A percentile compares a stretch with the other conserved stretches of the same genome.
These are phyloP conservation scores for Stenogyne calaminthoides DNA, from an alignment of 305 asterid genomes.

Conservation along the genomic window DNA sequence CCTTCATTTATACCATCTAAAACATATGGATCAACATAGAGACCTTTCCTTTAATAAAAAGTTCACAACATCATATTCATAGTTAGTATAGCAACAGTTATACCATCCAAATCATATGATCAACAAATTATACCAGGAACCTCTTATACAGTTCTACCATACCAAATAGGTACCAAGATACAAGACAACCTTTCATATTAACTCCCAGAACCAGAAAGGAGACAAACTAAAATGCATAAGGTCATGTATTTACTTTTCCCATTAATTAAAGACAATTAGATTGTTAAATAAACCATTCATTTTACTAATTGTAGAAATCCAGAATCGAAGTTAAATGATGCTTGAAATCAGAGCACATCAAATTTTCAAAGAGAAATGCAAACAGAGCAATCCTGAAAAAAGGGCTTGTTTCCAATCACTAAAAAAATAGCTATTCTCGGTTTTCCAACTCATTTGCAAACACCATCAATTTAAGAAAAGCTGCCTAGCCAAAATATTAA, in stretches of 20 bases:
- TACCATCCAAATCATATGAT: no score
- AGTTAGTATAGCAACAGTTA: no score
- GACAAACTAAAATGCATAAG: background rate
- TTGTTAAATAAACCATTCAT: background rate
- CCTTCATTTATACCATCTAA: no score
- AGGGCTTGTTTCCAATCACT: no score
- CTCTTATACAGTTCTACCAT: background rate
- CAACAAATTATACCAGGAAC: no score
- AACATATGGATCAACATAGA: no score
- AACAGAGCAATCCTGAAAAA: no score
- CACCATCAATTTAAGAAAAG: background rate
- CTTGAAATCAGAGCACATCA: background rate
- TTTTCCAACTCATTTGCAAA: background rate
- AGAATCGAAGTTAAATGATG: background rate
- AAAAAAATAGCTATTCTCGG: no score
- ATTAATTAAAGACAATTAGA: background rate
- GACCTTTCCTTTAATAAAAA: no score
- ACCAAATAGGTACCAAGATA: no score
- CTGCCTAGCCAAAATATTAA: background rate
- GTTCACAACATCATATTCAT: no score
- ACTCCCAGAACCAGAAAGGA: background rate
- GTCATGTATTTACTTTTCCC: background rate
- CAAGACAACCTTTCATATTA: background rate
- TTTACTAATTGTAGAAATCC: background rate
- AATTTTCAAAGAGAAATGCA: background rate